Evolutionary conservation across 2,329 filamentous ascomycete species (phyloP).

Genomic region (Chaetomium sp.): DNA sequence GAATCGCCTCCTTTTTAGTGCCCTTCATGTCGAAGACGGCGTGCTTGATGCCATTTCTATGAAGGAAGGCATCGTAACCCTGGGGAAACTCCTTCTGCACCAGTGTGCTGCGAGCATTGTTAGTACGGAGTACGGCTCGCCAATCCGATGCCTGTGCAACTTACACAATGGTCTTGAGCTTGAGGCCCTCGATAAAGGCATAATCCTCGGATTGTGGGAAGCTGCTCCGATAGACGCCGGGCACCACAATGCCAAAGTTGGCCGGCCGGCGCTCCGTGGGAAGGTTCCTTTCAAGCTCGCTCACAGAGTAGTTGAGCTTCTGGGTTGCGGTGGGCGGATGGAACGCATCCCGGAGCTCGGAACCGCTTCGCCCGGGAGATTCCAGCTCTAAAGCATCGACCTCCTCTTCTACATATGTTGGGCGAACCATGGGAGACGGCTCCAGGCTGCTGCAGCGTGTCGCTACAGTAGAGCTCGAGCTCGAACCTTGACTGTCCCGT

Average conservation of each 20-base stretch:
- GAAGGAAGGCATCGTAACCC: constrained; percentile 63
- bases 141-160: constrained; percentile 36
- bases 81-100: constrained; percentile 63
- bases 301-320: constrained; percentile 1
- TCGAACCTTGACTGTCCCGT: constrained; percentile 18
- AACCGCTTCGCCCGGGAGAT: not conserved
- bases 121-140: constrained; percentile 19
- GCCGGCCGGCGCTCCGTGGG: constrained; percentile 47
- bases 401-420: constrained; percentile 16
- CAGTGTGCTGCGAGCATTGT: constrained; percentile 52
- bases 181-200: constrained; percentile 65
- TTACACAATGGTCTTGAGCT: constrained; percentile 79
- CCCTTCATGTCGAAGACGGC: constrained; percentile 76
- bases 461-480: constrained; percentile 22
- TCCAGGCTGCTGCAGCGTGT: constrained; percentile 29
- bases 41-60: constrained; percentile 68
- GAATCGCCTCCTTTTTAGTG: constrained; percentile 81
- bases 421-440: constrained; percentile 24
- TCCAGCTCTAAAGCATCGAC: constrained; percentile 14
- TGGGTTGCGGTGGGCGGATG: constrained; percentile 16
- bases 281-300: constrained; percentile 17
- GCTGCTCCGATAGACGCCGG: constrained; percentile 78
- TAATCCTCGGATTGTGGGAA: constrained; percentile 75
- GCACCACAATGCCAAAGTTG: constrained; percentile 77
- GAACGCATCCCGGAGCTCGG: constrained; percentile 26